These are phyloP conservation scores for Crataegus laevigata DNA, from an alignment of 306 rosid species.

Conservation along the genomic window DNA sequence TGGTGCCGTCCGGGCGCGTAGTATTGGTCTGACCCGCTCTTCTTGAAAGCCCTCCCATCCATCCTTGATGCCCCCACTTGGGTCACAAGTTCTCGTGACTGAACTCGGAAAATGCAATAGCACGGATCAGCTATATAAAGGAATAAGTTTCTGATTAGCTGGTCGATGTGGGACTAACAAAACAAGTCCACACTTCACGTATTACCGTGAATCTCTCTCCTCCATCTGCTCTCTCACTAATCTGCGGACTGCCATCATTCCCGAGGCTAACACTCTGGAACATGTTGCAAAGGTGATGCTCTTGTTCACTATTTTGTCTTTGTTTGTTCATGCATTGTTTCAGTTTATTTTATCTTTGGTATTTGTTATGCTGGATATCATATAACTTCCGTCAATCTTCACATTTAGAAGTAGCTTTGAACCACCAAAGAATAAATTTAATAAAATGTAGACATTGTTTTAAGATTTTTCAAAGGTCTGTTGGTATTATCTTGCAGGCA, in stretches of 20 bases:
- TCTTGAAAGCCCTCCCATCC: not conserved
- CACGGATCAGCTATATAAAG: not conserved
- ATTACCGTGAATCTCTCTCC: not conserved
- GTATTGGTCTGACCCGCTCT: too few species aligned
- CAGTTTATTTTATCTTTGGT: not conserved
- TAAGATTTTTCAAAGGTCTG: not conserved
- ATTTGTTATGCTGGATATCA: not conserved
- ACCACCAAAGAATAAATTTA: too few species aligned
- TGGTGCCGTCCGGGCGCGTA: too few species aligned
- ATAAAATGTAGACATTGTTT: too few species aligned
- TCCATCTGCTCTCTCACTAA: not conserved
- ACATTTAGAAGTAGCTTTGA: not conserved
- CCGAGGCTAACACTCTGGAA: constrained; percentile 87
- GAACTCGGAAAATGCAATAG: accelerated
- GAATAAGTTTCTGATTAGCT: not conserved
- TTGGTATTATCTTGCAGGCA: not conserved
- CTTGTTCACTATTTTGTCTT: not conserved
- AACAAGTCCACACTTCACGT: not conserved
- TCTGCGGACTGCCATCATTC: constrained; percentile 64
- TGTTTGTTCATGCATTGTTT: not conserved
- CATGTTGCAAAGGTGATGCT: constrained; percentile 84
- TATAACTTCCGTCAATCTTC: not conserved
- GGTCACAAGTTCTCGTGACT: not conserved
- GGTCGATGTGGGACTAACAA: not conserved
- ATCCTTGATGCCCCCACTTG: not conserved